Conservation (phyloP, 2,329 filamentous ascomycete genomes). For the Teratosphaeria destructans region DNA sequence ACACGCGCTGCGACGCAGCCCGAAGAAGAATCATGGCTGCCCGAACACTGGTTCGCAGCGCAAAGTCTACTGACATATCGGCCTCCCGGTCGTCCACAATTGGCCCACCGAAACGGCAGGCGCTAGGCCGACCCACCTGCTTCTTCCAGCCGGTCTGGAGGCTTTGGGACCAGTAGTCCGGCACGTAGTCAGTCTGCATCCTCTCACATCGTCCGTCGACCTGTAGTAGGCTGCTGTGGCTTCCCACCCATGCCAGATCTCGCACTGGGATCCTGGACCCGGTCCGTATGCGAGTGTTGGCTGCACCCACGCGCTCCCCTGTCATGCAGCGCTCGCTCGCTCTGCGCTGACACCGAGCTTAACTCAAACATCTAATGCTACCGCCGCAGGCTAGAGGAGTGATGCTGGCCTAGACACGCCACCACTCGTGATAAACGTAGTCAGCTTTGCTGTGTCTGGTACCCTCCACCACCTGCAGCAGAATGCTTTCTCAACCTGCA, state of each 20-base stretch:
- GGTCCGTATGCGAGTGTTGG: not conserved
- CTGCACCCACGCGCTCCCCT: not conserved
- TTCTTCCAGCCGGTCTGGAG: not conserved
- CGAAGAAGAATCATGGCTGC: not conserved
- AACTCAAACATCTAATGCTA: not conserved
- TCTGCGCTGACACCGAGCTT: not conserved
- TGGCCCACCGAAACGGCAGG: not conserved
- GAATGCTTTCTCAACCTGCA: not conserved
- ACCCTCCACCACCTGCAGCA: not conserved
- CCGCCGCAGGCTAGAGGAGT: not conserved
- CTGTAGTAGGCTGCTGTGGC: not conserved
- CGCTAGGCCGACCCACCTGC: not conserved
- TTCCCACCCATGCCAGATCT: not conserved
- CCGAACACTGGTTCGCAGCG: not conserved
- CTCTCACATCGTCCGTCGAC: not conserved
- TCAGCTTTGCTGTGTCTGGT: not conserved
- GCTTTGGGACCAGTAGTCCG: not conserved
- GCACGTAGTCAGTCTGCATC: not conserved
- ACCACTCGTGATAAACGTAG: not conserved
- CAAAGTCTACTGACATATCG: not conserved
- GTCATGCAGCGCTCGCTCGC: not conserved
- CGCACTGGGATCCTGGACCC: not conserved
- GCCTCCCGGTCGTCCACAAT: not conserved
- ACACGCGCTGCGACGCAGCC: too few species aligned
- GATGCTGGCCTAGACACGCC: not conserved